Evolutionary conservation across 768 basidiomycete species (phyloP).

Genomic region (Lepiota venenata): DNA sequence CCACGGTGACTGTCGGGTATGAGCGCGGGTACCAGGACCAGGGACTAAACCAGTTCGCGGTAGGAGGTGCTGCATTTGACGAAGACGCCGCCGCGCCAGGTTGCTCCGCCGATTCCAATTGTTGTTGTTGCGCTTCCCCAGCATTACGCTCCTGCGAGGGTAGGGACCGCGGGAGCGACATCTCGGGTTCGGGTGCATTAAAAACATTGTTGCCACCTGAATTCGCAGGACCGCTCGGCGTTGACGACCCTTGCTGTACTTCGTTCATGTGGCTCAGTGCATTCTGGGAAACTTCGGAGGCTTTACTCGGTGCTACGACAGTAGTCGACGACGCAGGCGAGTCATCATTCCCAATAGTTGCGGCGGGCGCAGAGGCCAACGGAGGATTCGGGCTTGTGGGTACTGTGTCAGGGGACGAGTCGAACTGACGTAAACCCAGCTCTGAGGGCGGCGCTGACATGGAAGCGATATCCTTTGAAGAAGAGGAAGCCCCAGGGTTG

Average conservation of each 20-base stretch:
- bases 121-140: slow-evolving; percentile 1
- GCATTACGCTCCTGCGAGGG: slow-evolving; percentile 4
- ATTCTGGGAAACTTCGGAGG: not conserved
- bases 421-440: slow-evolving; percentile 6
- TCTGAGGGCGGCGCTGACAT: slow-evolving; percentile 6
- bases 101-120: slow-evolving; percentile 4
- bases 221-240: not conserved
- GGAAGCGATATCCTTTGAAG: not conserved
- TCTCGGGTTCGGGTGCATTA: slow-evolving; percentile 2
- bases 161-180: slow-evolving; percentile 2
- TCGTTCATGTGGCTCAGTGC: slow-evolving; percentile 4
- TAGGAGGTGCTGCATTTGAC: not conserved
- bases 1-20: not conserved
- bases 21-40: slow-evolving; percentile 5
- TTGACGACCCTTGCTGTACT: not conserved
- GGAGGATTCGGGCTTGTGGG: not conserved
- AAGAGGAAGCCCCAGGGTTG: slow-evolving; percentile 3
- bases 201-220: not conserved
- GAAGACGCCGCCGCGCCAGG: not conserved
- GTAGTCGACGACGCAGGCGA: not conserved
- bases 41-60: slow-evolving; percentile 9
- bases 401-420: slow-evolving; percentile 4
- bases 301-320: slow-evolving; percentile 2
- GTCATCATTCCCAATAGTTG: not conserved
- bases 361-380: not conserved